A percentile compares a stretch with the other conserved stretches of the same genome.
Conservation (phyloP, 371 early-diverging fungal genomes). For the Smittium culicis region DNA sequence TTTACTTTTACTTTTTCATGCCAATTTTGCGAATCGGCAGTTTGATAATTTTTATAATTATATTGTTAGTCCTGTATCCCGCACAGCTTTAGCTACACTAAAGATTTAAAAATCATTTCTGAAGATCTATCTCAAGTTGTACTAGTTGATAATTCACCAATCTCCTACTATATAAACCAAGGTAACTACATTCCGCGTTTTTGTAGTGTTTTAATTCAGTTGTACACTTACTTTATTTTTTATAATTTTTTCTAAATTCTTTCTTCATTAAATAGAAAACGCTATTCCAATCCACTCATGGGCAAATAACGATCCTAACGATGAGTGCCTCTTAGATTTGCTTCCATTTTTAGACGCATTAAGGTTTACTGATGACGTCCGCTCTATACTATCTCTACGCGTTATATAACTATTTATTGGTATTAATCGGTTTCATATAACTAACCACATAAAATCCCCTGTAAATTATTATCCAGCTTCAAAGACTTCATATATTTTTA, state of each 20-base stretch:
- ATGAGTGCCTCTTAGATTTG: slow-evolving; percentile 81
- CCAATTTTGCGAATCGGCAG: no score
- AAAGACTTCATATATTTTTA: no score
- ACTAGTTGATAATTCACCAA: slow-evolving; percentile 80
- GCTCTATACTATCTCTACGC: slow-evolving; percentile 29
- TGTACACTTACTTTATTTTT: neutral
- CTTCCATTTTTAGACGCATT: slow-evolving; percentile 86
- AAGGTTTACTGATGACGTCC: slow-evolving; percentile 71
- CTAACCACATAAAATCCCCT: no score
- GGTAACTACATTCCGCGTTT: slow-evolving; percentile 34
- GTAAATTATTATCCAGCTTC: no score
- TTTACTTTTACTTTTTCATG: no score
- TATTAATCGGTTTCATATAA: no score
- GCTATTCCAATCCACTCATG: slow-evolving; percentile 90
- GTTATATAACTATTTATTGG: slow-evolving; percentile 20
- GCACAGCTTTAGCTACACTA: slow-evolving; percentile 64
- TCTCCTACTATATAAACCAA: slow-evolving; percentile 67
- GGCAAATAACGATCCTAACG: slow-evolving; percentile 85
- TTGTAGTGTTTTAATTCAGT: no score
- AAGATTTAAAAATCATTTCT: slow-evolving; percentile 70
- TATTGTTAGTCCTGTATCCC: slow-evolving; percentile 51
- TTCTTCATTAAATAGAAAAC: slow-evolving; percentile 32
- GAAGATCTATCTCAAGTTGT: slow-evolving; percentile 74
- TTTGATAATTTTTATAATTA: no score
- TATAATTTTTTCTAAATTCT: slow-evolving; percentile 16